These are phyloP conservation scores for Myochromella boudieri DNA, from an alignment of 768 basidiomycete genomes.

Conservation along the genomic window DNA sequence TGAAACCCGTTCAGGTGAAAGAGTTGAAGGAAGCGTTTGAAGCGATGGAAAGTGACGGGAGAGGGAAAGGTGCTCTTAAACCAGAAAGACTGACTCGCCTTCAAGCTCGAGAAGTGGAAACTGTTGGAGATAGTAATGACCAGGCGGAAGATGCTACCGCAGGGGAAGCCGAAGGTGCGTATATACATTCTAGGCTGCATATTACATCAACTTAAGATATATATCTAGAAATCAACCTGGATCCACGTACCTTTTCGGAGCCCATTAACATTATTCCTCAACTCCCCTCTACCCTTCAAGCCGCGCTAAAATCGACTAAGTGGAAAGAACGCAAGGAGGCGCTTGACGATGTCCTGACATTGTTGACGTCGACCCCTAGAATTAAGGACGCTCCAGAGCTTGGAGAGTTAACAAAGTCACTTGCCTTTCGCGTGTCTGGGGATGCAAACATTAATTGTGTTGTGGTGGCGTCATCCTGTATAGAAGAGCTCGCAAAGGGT, in stretches of 20 bases:
- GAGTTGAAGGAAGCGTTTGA: constrained; percentile 93
- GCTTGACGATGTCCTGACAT: constrained; percentile 75
- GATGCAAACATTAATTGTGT: constrained; percentile 98
- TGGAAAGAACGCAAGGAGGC: constrained; percentile 98
- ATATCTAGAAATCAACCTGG: constrained; percentile 53
- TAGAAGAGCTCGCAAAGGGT: constrained; percentile 86
- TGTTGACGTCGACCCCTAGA: constrained; percentile 68
- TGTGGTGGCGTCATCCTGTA: constrained; percentile 77
- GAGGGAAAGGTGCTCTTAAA: constrained; percentile 79
- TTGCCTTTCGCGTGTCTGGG: constrained; percentile 78
- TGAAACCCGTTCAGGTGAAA: constrained; percentile 97
- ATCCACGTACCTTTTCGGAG: constrained; percentile 80
- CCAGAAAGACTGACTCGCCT: constrained; percentile 77
- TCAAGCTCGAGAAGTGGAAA: constrained; percentile 71
- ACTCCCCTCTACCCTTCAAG: constrained; percentile 73
- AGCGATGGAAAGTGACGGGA: constrained; percentile 76
- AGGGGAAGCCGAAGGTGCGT: constrained; percentile 48
- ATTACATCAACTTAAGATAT: constrained; percentile 10
- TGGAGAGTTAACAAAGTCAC: constrained; percentile 68
- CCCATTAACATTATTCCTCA: constrained; percentile 76
- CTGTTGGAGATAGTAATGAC: constrained; percentile 30
- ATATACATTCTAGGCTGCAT: constrained; percentile 1
- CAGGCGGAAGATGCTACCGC: constrained; percentile 33
- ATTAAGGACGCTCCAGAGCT: constrained; percentile 83
- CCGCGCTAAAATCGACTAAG: constrained; percentile 82